phyloP scores from a whole-genome alignment of 2,329 filamentous ascomycete species.

The Colletotrichum filicis region DNA sequence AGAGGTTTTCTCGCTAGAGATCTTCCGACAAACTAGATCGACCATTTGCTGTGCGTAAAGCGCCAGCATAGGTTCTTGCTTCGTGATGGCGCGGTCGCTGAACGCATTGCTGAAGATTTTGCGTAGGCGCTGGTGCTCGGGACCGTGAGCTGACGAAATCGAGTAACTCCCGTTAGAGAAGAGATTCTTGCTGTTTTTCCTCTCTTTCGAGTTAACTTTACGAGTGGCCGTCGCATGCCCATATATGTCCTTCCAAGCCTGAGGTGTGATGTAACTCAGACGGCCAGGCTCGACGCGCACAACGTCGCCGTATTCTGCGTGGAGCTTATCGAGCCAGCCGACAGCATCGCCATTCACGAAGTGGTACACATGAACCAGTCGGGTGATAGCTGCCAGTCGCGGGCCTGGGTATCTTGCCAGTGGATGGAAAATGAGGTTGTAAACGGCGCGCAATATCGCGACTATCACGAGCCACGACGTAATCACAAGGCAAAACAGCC shows the following conservation, averaged over 20 bases:
- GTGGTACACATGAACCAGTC: background rate
- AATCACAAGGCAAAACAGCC: background rate
- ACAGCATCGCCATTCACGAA: conserved; percentile 39
- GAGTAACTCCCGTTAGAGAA: conserved; percentile 13
- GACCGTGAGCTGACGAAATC: conserved; percentile 34
- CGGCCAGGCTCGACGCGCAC: conserved; percentile 59
- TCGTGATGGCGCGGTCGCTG: conserved; percentile 37
- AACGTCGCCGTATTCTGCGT: conserved; percentile 53
- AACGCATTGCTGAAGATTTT: conserved; percentile 37
- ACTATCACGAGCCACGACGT: background rate
- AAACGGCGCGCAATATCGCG: background rate
- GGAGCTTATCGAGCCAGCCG: conserved; percentile 43
- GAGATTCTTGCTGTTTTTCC: conserved; percentile 18
- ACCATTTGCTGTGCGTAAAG: background rate
- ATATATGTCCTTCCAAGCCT: conserved; percentile 54
- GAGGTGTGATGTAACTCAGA: conserved; percentile 52
- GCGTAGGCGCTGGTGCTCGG: conserved; percentile 16
- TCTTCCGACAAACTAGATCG: conserved; percentile 27
- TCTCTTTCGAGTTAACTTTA: conserved; percentile 27
- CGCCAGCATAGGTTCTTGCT: conserved; percentile 41
- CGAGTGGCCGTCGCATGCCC: conserved; percentile 36
- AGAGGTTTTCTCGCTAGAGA: background rate
- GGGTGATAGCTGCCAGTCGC: background rate
- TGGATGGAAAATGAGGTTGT: conserved; percentile 10
- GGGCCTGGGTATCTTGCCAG: conserved; percentile 3